Percentiles rank a stretch among this genome's conserved stretches.
These are phyloP conservation scores for Ogataea thermomethanolica DNA, from an alignment of 805 yeast species.

Conservation along the genomic window DNA sequence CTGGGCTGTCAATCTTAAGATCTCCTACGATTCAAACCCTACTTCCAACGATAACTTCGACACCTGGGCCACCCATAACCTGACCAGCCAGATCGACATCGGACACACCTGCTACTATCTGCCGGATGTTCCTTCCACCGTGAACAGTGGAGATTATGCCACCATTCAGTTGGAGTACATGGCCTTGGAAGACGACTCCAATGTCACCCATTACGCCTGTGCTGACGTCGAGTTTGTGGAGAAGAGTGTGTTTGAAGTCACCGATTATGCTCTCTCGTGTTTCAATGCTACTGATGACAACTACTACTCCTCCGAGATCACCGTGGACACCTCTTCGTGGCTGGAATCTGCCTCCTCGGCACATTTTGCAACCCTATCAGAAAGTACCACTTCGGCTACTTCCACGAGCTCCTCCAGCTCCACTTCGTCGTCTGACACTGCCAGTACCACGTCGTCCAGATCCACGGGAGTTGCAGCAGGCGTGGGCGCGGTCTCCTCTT, in stretches of 20 bases:
- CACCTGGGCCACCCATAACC: conserved; percentile 38
- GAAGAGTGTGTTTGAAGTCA: conserved; percentile 36
- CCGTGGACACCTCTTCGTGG: conserved; percentile 27
- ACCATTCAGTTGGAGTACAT: conserved; percentile 44
- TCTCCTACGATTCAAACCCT: conserved; percentile 40
- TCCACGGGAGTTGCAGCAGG: conserved; percentile 10
- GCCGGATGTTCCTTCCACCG: conserved; percentile 39
- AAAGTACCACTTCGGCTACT: conserved; percentile 12
- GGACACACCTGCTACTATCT: conserved; percentile 46
- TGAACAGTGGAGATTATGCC: conserved; percentile 39
- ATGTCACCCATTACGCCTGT: conserved; percentile 44
- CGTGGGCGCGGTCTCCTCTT: conserved; percentile 2
- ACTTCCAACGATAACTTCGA: conserved; percentile 38
- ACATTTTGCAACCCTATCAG: conserved; percentile 10
- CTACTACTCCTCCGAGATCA: conserved; percentile 31
- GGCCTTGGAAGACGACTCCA: conserved; percentile 39
- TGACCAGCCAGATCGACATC: conserved; percentile 37
- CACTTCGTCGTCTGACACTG: conserved; percentile 11
- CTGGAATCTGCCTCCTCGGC: conserved; percentile 26
- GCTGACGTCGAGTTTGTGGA: conserved; percentile 44
- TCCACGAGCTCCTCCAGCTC: conserved; percentile 16
- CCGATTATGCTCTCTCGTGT: conserved; percentile 35
- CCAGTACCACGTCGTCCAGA: conserved; percentile 6
- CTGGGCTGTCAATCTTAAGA: conserved; percentile 38
- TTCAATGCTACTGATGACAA: conserved; percentile 41